Evolutionary conservation across 2,329 filamentous ascomycete genomes (phyloP).

Genomic region (Emmonsia crescens): DNA sequence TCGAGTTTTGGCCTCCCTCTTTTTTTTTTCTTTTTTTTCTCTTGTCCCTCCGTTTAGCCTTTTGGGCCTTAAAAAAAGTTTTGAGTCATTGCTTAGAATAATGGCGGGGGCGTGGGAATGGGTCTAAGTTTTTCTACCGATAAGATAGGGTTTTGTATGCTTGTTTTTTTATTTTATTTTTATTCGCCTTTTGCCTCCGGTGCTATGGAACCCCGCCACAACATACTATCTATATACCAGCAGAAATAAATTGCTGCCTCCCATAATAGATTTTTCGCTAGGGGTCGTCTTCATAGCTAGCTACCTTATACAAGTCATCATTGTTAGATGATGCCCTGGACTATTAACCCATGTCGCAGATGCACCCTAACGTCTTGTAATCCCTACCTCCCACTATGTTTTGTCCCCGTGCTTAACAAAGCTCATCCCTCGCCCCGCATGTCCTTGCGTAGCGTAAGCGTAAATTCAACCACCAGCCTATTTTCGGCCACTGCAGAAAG

Average conservation of each 20-base stretch:
- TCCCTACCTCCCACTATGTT: background rate
- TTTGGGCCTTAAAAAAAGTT: constrained; percentile 2
- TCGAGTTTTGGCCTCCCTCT: background rate
- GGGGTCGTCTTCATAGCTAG: too few relatives aligned
- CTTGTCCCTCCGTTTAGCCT: background rate
- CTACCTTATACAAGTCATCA: too few relatives aligned
- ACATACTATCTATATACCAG: background rate
- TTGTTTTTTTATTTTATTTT: background rate
- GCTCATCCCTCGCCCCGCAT: background rate
- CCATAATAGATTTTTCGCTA: too few relatives aligned
- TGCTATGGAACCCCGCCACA: background rate
- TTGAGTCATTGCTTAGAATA: constrained; percentile 9
- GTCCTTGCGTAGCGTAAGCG: background rate
- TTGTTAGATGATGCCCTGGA: too few relatives aligned
- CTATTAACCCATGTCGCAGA: background rate
- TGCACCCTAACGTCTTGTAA: background rate
- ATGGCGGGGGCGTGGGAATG: constrained; percentile 3
- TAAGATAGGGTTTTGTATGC: background rate
- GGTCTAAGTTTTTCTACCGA: constrained; percentile 5
- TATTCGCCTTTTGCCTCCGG: background rate
- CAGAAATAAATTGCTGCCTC: background rate
- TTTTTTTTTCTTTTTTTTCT: background rate
- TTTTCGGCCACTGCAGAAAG: background rate
- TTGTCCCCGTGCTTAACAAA: background rate
- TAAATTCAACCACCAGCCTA: background rate